Percentiles rank a stretch among this genome's conserved stretches.
Conservation (phyloP, 2,329 filamentous ascomycete species). For the Penicillium sp. region DNA sequence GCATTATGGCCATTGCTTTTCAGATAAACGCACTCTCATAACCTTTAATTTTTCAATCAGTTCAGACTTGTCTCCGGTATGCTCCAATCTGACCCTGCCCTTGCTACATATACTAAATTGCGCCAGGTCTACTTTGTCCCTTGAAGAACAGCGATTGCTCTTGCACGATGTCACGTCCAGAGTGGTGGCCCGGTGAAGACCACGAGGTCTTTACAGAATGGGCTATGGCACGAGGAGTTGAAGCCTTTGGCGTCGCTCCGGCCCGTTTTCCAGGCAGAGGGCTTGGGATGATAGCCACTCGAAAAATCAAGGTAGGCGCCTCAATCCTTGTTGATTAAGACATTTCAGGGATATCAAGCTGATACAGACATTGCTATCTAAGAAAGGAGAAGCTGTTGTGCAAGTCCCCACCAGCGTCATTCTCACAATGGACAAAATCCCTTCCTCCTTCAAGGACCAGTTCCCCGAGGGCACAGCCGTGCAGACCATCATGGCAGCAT, state of each 20-base stretch:
- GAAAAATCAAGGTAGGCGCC: slow-evolving; percentile 61
- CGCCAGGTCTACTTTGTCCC: not conserved
- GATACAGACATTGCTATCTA: not conserved
- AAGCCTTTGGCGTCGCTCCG: slow-evolving; percentile 68
- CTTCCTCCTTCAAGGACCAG: slow-evolving; percentile 53
- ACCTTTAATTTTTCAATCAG: not conserved
- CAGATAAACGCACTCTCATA: not conserved
- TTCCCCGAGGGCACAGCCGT: slow-evolving; percentile 61
- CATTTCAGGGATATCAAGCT: not conserved
- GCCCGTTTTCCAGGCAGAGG: slow-evolving; percentile 70
- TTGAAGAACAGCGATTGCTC: not conserved
- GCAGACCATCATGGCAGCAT: slow-evolving; percentile 73
- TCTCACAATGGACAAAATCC: slow-evolving; percentile 64
- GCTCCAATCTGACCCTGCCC: not conserved
- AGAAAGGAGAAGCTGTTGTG: slow-evolving; percentile 65
- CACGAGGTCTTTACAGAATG: slow-evolving; percentile 65
- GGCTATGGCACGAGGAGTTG: slow-evolving; percentile 66
- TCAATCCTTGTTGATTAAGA: not conserved
- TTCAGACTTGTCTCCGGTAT: not conserved
- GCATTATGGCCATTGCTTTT: not conserved
- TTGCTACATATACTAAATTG: slow-evolving; percentile 3
- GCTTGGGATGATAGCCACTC: slow-evolving; percentile 74
- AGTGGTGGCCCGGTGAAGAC: slow-evolving; percentile 38
- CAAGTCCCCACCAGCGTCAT: slow-evolving; percentile 66
- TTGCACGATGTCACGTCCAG: slow-evolving; percentile 27